phyloP scores from a whole-genome alignment of 1,284 basidiomycete genomes.

The Stereum hirsutum region DNA sequence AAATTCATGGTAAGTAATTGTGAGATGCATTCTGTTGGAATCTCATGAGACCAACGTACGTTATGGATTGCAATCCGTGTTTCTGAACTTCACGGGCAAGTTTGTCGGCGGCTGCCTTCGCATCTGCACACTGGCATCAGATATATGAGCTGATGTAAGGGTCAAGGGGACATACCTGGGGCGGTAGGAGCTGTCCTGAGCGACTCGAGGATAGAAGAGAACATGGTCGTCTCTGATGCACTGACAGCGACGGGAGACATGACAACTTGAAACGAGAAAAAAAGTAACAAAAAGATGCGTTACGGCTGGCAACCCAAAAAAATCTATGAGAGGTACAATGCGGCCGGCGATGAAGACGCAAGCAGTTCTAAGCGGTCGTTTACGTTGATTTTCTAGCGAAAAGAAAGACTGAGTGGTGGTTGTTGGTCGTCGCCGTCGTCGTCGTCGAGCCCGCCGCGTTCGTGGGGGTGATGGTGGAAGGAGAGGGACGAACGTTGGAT shows the following conservation, averaged over 20 bases:
- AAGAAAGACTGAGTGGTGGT: too few species aligned
- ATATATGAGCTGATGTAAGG: background rate
- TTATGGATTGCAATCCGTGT: slow-evolving; percentile 50
- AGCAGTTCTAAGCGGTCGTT: too few species aligned
- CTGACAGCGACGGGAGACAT: slow-evolving; percentile 1
- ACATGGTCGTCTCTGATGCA: background rate
- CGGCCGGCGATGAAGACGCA: too few species aligned
- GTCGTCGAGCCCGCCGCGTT: too few species aligned
- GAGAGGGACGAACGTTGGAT: too few species aligned
- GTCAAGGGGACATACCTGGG: background rate
- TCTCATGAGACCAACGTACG: slow-evolving; percentile 36
- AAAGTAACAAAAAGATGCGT: too few species aligned
- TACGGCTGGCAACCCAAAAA: too few species aligned
- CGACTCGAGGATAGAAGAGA: background rate
- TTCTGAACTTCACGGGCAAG: slow-evolving; percentile 64
- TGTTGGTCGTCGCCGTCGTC: too few species aligned
- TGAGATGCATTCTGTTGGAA: slow-evolving; percentile 3
- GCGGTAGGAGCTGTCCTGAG: background rate
- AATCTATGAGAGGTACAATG: too few species aligned
- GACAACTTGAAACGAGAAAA: background rate
- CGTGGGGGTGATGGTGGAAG: too few species aligned
- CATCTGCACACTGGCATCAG: slow-evolving; percentile 37
- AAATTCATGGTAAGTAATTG: slow-evolving; percentile 6
- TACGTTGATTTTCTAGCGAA: too few species aligned
- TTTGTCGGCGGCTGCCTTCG: slow-evolving; percentile 71